Percentiles rank a stretch among this genome's conserved stretches.
Evolutionary conservation across 768 basidiomycete genomes (phyloP).

Genomic region (Gymnopilus junonius): DNA sequence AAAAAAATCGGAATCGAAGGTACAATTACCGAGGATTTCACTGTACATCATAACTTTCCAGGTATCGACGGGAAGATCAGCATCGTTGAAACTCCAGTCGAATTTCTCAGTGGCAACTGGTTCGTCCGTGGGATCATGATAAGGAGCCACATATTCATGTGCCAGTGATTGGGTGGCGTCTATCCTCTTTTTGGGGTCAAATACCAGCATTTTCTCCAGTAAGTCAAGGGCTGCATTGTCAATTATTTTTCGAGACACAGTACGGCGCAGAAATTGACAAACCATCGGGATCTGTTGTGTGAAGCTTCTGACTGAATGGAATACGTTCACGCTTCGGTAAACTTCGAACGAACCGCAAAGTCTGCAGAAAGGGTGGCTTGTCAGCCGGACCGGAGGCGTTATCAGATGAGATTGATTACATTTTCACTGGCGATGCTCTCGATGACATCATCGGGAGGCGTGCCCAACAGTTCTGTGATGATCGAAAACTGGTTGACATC

Average conservation of each 20-base stretch:
- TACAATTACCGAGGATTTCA: constrained; percentile 84
- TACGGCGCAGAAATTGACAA: constrained; percentile 24
- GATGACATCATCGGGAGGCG: constrained; percentile 99
- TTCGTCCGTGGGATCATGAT: constrained; percentile 98
- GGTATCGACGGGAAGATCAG: constrained; percentile 96
- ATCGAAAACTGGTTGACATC: constrained; percentile 99
- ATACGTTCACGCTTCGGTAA: constrained; percentile 95
- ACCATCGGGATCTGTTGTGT: constrained; percentile 87
- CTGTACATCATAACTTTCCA: constrained; percentile 99
- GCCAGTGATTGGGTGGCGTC: constrained; percentile 88
- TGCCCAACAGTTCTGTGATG: constrained; percentile 96
- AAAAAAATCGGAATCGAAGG: not conserved
- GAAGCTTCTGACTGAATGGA: constrained; percentile 93
- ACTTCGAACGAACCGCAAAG: constrained; percentile 97
- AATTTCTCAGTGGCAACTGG: constrained; percentile 93
- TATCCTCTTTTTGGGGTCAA: constrained; percentile 97
- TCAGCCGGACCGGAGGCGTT: constrained; percentile 6
- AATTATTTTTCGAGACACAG: not conserved
- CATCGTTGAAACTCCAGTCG: constrained; percentile 99
- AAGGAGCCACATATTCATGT: constrained; percentile 95
- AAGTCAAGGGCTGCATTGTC: constrained; percentile 79
- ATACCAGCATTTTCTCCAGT: constrained; percentile 98
- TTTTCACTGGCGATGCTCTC: constrained; percentile 98
- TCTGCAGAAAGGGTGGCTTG: constrained; percentile 51
- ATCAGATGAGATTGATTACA: constrained; percentile 44